Evolutionary conservation across 2,329 filamentous ascomycete species (phyloP).

Genomic region (Neonectria ditissima): DNA sequence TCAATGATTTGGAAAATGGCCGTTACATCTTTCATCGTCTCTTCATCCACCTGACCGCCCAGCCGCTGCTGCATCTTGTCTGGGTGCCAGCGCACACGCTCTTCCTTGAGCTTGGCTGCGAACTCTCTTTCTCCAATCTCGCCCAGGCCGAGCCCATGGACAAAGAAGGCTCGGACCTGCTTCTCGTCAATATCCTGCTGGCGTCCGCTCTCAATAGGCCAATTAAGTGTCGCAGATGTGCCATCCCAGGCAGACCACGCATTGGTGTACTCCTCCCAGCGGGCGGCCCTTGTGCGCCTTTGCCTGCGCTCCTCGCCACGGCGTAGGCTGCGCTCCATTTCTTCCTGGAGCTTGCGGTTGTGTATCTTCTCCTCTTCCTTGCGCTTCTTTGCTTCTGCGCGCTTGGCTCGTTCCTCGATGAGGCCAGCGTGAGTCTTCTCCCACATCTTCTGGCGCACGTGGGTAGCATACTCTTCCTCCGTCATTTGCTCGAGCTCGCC

Average conservation of each 20-base stretch:
- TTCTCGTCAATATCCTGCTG: constrained; percentile 67
- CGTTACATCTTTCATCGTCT: constrained; percentile 82
- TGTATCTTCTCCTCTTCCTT: constrained; percentile 64
- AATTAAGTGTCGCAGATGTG: constrained; percentile 62
- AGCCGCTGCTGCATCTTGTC: constrained; percentile 96
- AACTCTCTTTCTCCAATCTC: constrained; percentile 60
- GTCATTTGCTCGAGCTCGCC: constrained; percentile 84
- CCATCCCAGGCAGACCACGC: constrained; percentile 72
- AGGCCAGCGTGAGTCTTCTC: constrained; percentile 91
- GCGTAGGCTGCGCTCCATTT: constrained; percentile 77
- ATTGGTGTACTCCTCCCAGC: constrained; percentile 73
- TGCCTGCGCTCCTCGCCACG: constrained; percentile 73
- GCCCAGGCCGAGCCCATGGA: constrained; percentile 57
- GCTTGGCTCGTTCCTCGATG: constrained; percentile 77
- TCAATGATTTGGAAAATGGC: constrained; percentile 94
- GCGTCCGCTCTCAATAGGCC: constrained; percentile 76
- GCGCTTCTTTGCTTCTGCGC: constrained; percentile 65
- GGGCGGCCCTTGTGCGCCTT: constrained; percentile 65
- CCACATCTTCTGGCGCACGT: constrained; percentile 93
- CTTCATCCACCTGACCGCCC: constrained; percentile 76
- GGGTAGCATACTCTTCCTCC: constrained; percentile 90
- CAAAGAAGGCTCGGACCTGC: constrained; percentile 77
- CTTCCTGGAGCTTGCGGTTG: constrained; percentile 65
- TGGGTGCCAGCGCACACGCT: constrained; percentile 95
- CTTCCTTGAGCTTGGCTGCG: constrained; percentile 74